phyloP scores from a whole-genome alignment of 108 stramenopile genomes.

The Cyclotella kingstonii region DNA sequence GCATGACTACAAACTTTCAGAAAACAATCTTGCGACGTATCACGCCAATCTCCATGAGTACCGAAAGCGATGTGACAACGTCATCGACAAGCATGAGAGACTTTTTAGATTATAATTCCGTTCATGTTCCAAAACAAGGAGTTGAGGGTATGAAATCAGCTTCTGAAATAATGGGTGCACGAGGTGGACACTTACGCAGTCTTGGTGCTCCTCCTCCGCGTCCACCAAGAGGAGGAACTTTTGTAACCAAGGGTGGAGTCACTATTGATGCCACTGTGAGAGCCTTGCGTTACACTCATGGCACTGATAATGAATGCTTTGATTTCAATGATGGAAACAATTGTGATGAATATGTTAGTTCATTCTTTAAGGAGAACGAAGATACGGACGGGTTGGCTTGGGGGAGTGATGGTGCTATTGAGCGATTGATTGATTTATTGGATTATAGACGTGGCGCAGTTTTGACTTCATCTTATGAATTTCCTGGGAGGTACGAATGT shows the following conservation, averaged over 20 bases:
- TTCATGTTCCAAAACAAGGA: slow-evolving; percentile 50
- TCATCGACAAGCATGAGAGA: slow-evolving; percentile 1
- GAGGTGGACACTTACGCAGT: slow-evolving; percentile 44
- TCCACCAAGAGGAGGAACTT: slow-evolving; percentile 69
- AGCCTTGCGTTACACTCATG: slow-evolving; percentile 43
- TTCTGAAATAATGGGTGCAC: slow-evolving; percentile 58
- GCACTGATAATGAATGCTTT: slow-evolving; percentile 8
- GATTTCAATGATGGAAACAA: slow-evolving; percentile 16
- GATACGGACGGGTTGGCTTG: slow-evolving; percentile 20
- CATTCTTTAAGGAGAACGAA: slow-evolving; percentile 26
- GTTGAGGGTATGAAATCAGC: slow-evolving; percentile 62
- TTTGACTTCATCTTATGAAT: slow-evolving; percentile 90
- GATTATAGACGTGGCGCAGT: slow-evolving; percentile 85
- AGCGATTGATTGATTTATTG: slow-evolving; percentile 80
- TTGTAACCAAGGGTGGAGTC: slow-evolving; percentile 82
- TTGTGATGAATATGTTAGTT: slow-evolving; percentile 23
- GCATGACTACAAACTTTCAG: too few relatives aligned
- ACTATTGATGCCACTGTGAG: slow-evolving; percentile 81
- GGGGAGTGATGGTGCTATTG: slow-evolving; percentile 69
- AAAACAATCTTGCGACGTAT: too few relatives aligned
- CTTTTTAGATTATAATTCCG: slow-evolving; percentile 31
- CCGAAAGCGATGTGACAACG: neutral
- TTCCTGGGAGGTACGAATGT: slow-evolving; percentile 84
- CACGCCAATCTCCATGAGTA: neutral
- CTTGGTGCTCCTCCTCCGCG: slow-evolving; percentile 82